Evolutionary conservation across 1,284 basidiomycete species (phyloP).

Genomic region (Paramarasmius palmivorus): DNA sequence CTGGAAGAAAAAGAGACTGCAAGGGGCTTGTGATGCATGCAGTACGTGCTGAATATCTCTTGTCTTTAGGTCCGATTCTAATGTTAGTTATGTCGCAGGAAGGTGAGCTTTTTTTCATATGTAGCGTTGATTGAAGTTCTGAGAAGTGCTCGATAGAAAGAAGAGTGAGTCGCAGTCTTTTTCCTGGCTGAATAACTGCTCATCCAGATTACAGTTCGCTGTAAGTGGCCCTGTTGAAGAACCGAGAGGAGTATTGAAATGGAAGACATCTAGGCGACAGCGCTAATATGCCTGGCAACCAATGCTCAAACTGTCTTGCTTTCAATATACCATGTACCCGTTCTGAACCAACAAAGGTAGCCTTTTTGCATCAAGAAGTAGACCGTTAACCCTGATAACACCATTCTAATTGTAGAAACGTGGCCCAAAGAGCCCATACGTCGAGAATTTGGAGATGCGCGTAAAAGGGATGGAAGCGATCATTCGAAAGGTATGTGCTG

Average conservation of each 20-base stretch:
- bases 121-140: no score
- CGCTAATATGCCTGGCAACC: conserved; percentile 50
- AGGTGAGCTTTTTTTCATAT: no score
- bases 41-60: conserved; percentile 3
- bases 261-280: conserved; percentile 42
- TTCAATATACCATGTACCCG: conserved; percentile 67
- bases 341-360: conserved; percentile 55
- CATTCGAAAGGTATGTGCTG: conserved; percentile 39
- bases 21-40: conserved; percentile 37
- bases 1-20: conserved; percentile 29
- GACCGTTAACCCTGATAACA: neutral
- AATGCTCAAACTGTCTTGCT: conserved; percentile 71
- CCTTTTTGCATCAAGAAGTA: conserved; percentile 1
- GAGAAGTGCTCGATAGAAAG: conserved; percentile 23
- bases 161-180: conserved; percentile 27
- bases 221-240: conserved; percentile 17
- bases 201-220: conserved; percentile 27
- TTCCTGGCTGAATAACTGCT: neutral
- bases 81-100: neutral
- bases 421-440: conserved; percentile 57
- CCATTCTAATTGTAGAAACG: conserved; percentile 45
- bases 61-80: neutral
- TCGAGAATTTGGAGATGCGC: conserved; percentile 30
- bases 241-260: neutral
- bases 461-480: conserved; percentile 58